Conservation (phyloP, 2,329 filamentous ascomycete genomes). For the Neonectria magnoliae region DNA sequence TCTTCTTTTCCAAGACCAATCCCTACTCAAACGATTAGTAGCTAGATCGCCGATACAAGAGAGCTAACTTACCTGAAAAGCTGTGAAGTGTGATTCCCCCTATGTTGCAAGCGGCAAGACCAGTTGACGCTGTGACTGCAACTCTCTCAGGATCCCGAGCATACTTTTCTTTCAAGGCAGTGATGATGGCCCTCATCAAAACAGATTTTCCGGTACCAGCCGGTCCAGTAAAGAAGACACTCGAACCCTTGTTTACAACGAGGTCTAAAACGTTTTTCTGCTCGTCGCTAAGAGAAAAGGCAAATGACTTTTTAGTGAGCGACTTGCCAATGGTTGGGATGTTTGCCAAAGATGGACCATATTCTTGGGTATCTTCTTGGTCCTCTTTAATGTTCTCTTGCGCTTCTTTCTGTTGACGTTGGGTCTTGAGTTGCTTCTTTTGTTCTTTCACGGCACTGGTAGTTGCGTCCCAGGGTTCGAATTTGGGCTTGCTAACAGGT, state of each 20-base stretch:
- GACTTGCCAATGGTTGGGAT: neutral
- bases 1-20: constrained; percentile 95
- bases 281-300: constrained; percentile 81
- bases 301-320: constrained; percentile 52
- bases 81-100: constrained; percentile 96
- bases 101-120: constrained; percentile 95
- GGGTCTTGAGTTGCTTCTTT: constrained; percentile 77
- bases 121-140: constrained; percentile 94
- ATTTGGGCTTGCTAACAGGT: constrained; percentile 42
- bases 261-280: constrained; percentile 85
- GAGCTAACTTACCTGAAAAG: constrained; percentile 73
- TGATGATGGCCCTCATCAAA: constrained; percentile 90
- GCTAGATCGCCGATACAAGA: neutral
- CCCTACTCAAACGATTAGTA: constrained; percentile 36
- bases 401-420: constrained; percentile 52
- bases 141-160: constrained; percentile 81
- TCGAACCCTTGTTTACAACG: constrained; percentile 82
- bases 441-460: constrained; percentile 65
- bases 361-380: constrained; percentile 48
- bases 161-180: constrained; percentile 80
- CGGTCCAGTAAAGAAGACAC: constrained; percentile 97
- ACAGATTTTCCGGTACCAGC: constrained; percentile 98
- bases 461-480: constrained; percentile 33
- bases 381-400: constrained; percentile 52
- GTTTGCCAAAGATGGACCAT: neutral